A percentile compares a stretch with the other conserved stretches of the same genome.
Conservation (phyloP, 169 alveolate species). For the Plasmodium berghei region DNA sequence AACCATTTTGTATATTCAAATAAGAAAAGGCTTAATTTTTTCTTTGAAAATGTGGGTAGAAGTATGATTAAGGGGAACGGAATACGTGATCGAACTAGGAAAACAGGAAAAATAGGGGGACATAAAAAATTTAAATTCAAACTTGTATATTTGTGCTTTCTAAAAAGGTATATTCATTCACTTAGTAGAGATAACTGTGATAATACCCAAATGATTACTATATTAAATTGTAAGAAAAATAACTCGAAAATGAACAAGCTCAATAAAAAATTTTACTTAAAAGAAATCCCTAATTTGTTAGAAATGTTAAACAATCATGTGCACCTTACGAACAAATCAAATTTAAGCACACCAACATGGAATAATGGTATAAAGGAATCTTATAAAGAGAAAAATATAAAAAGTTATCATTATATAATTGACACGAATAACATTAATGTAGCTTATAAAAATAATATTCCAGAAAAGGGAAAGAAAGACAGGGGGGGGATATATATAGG, state of each 20-base stretch:
- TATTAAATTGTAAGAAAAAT: background rate
- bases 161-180: constrained; percentile 35
- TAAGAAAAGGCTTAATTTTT: background rate
- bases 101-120: too few species aligned
- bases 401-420: too few species aligned
- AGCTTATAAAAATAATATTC: background rate
- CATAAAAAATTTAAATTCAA: constrained; percentile 16
- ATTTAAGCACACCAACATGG: background rate
- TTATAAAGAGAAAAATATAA: background rate
- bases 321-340: background rate
- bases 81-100: too few species aligned
- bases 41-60: too few species aligned
- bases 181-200: background rate
- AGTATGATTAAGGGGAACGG: too few species aligned
- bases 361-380: background rate
- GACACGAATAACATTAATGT: background rate
- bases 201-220: background rate
- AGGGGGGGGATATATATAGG: background rate
- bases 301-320: background rate
- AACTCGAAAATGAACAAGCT: background rate
- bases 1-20: background rate
- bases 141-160: constrained; percentile 27
- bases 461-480: constrained; percentile 10
- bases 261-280: background rate
- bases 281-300: constrained; percentile 12